Evolutionary conservation across 2,329 filamentous ascomycete species (phyloP), one percentile per base, ranked within the genome.

Genomic region (Cephalotrichum gorgonifer): DNA sequence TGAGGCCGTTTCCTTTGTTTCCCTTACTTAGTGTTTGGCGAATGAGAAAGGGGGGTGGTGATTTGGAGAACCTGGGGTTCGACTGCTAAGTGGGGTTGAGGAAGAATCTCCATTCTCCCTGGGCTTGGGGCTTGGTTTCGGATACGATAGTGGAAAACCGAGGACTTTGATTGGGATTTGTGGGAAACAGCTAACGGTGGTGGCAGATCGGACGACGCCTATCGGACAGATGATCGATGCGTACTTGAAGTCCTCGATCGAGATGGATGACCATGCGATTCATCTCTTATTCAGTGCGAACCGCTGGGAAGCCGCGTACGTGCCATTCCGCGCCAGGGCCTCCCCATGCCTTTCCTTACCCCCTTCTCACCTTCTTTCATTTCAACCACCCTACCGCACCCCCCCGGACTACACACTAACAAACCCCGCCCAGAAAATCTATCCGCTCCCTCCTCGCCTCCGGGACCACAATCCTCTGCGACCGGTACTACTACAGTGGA

Each of bases 401-500:
- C 23, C 22, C n/a, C 6, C 17, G 8, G n/a, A 47, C 22, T 28
- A 9, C 17, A n/a, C 23, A 42, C 27, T n/a, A 39, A 46, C 35
- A 15, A n/a, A n/a, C n/a, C 14, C 45, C 27, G 6, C 8, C 25
- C 22, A 48, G 43, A n/a, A 26, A 47, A 25, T n/a, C 33, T 25
- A 44, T 45, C 44, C 22, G 20, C 51, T 79, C 65, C 1, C 69
- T 78, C 6, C 65, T 96, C 6, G 67, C 71, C 1, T 64, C 71
- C 1, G 90, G 91, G 8, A 82, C 75, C 20, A 93, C 81, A 0
- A 75, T 98, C 28, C 73, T 98, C 35, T 83, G 91, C 56, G 93
- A 98, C 65, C 83, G 93, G 44, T 98, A 97, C 70, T 95, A 94
- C 63, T 91, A 95, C 71, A 93, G 86, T 20, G 93, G 93, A 48